Evolutionary conservation across 257 asterid genomes (phyloP), one percentile per base, ranked within the genome.

Genomic region (Primulina huaijiensis): DNA sequence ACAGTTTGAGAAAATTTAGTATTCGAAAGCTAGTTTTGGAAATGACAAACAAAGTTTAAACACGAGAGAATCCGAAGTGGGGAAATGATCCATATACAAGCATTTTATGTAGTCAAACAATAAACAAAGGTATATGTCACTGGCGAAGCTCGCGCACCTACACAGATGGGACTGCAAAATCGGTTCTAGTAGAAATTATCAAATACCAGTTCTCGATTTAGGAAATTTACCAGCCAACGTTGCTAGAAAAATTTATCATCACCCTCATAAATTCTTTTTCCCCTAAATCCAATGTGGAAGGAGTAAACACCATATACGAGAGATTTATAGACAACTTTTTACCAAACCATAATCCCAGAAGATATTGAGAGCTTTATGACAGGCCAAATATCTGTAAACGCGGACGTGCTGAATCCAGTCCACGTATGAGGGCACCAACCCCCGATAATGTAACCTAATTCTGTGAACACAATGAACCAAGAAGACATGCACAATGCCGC

Each of bases 391-490:
- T 85, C 89, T 79, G 79, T 80, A n/a, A 87, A 75, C 11, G 89
- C 86, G 20, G 83, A 87, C 5, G 53, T 10, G 0, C 86, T 76
- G 65, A 81, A 85, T 16, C 90, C 94, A 2, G 65, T 78, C 94
- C 94, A 87, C 8, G 94, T 81, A 2, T 74, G 46, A 46, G 89
- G 90, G 69, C 94, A 87, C 87, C 94, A 83, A 40, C 94, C 94
- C 53, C 93, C 89, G 10, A 81, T 46, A 23, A 87, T 81, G 65
- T 87, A 87, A 0, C 34, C 68, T 29, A 83, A 74, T 63, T 85
- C 88, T 6, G 86, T 87, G 11, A 87, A 23, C 70, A 77, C 83
- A 33, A 80, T 82, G 10, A 82, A 71, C 92, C 92, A 86, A 3
- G 86, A 78, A 40, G 92, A 86, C 56, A 82, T 70, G 73, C 77